phyloP scores from a whole-genome alignment of 116 monocot genomes.

The Posidonia oceanica region DNA sequence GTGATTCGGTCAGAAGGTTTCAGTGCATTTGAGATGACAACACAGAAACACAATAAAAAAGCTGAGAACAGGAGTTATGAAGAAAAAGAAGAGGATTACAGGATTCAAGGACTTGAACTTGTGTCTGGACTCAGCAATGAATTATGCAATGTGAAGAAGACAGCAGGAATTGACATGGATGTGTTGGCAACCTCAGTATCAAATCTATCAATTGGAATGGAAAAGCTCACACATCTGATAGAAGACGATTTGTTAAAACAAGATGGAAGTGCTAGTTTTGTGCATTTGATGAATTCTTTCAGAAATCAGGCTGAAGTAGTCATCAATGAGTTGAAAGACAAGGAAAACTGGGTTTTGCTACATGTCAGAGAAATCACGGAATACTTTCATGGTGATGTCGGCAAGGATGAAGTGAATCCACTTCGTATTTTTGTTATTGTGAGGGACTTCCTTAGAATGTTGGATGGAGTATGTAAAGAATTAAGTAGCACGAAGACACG shows the following conservation, averaged over 20 bases:
- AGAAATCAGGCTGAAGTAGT: slow-evolving; percentile 19
- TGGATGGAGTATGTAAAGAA: slow-evolving; percentile 40
- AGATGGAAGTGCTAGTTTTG: slow-evolving; percentile 22
- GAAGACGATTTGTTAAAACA: slow-evolving; percentile 12
- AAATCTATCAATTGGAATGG: slow-evolving; percentile 46
- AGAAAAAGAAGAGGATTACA: slow-evolving; percentile 30
- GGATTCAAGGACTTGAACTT: slow-evolving; percentile 35
- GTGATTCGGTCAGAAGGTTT: slow-evolving; percentile 36
- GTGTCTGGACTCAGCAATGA: slow-evolving; percentile 56
- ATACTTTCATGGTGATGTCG: slow-evolving; percentile 74
- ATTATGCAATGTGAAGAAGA: slow-evolving; percentile 71
- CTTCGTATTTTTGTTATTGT: slow-evolving; percentile 74
- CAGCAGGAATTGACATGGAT: slow-evolving; percentile 66
- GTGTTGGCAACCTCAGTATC: slow-evolving; percentile 41
- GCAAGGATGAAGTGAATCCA: slow-evolving; percentile 60
- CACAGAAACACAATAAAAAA: not conserved
- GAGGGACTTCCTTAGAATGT: slow-evolving; percentile 66
- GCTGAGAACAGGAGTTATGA: slow-evolving; percentile 8
- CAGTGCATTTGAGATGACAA: not conserved
- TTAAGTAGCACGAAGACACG: not conserved
- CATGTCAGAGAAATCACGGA: slow-evolving; percentile 63
- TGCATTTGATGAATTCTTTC: slow-evolving; percentile 34
- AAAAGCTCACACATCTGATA: slow-evolving; percentile 33
- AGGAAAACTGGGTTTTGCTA: slow-evolving; percentile 30
- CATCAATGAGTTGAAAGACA: slow-evolving; percentile 36